Conservation (phyloP, 2,329 filamentous ascomycete genomes). For the Beauveria pseudobassiana region DNA sequence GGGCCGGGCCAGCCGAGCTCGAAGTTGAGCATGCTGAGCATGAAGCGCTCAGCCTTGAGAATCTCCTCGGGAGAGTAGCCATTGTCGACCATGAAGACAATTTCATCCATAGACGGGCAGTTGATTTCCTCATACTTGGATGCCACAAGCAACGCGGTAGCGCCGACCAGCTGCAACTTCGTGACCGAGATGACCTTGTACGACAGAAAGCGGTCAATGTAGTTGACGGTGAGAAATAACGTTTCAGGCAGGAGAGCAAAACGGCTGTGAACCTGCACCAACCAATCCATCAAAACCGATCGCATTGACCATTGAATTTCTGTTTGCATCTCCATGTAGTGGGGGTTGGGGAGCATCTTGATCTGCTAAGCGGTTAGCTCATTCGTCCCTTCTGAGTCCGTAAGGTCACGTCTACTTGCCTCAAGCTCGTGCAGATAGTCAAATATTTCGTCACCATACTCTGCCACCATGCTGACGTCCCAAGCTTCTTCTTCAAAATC, state of each 20-base stretch:
- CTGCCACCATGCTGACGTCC: constrained; percentile 96
- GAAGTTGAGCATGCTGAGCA: constrained; percentile 93
- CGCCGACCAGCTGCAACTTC: constrained; percentile 92
- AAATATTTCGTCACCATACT: constrained; percentile 95
- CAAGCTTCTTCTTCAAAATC: constrained; percentile 83
- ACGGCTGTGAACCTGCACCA: constrained; percentile 89
- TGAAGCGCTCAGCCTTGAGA: constrained; percentile 93
- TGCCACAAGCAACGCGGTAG: constrained; percentile 90
- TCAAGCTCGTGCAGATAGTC: constrained; percentile 84
- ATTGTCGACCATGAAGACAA: constrained; percentile 96
- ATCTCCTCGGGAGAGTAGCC: constrained; percentile 89
- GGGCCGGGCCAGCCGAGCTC: constrained; percentile 97
- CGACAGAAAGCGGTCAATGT: constrained; percentile 92
- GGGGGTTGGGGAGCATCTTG: constrained; percentile 75
- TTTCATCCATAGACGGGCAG: constrained; percentile 88
- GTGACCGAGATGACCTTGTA: constrained; percentile 90
- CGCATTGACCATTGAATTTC: constrained; percentile 99
- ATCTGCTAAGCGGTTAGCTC: constrained; percentile 39
- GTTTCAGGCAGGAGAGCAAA: constrained; percentile 92
- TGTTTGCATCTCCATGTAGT: constrained; percentile 97
- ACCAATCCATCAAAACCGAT: constrained; percentile 93
- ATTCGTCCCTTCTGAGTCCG: neutral
- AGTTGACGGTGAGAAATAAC: constrained; percentile 90
- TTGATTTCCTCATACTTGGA: constrained; percentile 99
- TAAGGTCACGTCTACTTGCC: constrained; percentile 40